A percentile compares a stretch with the other conserved stretches of the same genome.
Conservation (phyloP, 2,329 filamentous ascomycete genomes). For the Fusarium paranaense region DNA sequence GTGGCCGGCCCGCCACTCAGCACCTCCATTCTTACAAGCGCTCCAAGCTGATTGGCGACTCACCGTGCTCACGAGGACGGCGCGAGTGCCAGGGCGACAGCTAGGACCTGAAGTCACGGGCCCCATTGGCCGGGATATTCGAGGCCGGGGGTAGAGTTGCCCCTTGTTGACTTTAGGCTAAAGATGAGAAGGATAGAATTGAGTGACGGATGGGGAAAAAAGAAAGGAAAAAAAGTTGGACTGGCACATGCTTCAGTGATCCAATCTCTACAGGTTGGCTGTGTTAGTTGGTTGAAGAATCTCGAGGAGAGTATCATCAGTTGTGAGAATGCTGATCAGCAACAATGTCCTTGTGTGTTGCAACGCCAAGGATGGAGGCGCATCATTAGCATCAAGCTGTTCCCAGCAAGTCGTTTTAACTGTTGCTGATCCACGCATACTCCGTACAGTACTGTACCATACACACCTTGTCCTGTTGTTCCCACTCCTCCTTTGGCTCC, state of each 20-base stretch:
- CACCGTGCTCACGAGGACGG: slow-evolving; percentile 30
- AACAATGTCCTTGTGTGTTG: not conserved
- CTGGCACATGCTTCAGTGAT: not conserved
- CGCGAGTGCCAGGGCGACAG: slow-evolving; percentile 7
- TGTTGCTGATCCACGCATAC: not conserved
- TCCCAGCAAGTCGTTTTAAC: not conserved
- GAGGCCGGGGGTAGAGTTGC: not conserved
- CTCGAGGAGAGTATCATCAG: not conserved
- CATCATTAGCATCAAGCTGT: not conserved
- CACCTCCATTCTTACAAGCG: slow-evolving; percentile 39
- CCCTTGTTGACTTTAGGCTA: slow-evolving; percentile 36
- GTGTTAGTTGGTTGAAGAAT: not conserved
- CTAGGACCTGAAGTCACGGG: slow-evolving; percentile 9
- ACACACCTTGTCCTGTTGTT: not conserved
- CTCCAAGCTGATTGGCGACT: slow-evolving; percentile 36
- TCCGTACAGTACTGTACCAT: not conserved
- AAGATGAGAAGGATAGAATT: slow-evolving; percentile 18
- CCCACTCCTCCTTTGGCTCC: slow-evolving; percentile 14
- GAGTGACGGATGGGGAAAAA: not conserved
- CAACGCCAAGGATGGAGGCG: not conserved
- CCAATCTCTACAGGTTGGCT: not conserved
- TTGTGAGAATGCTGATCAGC: not conserved
- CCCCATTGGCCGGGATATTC: slow-evolving; percentile 36
- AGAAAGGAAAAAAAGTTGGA: not conserved
- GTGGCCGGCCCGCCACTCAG: slow-evolving; percentile 3